Evolutionary conservation across 1,284 basidiomycete species (phyloP), one percentile per base, ranked within the genome.

Genomic region (Malassezia caprae): DNA sequence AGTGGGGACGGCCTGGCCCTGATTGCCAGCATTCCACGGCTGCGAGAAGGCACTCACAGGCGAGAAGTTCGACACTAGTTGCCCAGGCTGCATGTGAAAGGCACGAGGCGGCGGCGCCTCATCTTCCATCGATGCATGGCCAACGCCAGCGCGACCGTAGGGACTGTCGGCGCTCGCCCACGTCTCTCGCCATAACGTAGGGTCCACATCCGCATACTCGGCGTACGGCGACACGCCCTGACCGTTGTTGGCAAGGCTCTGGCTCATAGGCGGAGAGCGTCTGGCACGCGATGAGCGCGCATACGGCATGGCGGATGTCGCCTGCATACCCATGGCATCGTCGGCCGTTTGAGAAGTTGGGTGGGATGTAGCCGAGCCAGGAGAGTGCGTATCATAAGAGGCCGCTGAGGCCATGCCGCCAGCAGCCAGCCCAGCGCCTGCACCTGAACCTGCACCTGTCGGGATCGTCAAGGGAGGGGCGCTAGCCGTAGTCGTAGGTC

Each of bases 31-130:
- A n/a, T 23, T 24, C 44, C 44, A 45, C 28, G 44, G 23, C 17
- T 57, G 49, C 3, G 49, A 42, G 26, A 57, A 57, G 1, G 55
- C 55, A 13, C 50, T 45, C 37, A 57, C 32, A 34, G 55, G 55
- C 12, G 55, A 51, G 12, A 43, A 8, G 30, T 31, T 15, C 4
- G 45, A 17, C 6, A 42, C n/a, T 21, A 49, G 24, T 21, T 57
- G 49, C 6, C 44, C 49, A 4, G 55, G 55, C 21, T 41, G 55
- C 55, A 57, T 57, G 12, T 57, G 55, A 50, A 48, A 51, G 1
- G 55, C 55, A n/a, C 23, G 26, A 0, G 55, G 55, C 4, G 55
- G 55, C 19, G 44, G 30, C 11, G 32, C 44, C 15, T 57, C 54
- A 6, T 56, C 55, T 13, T 53, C 45, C 37, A 19, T 21, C 17